Evolutionary conservation across 2,329 filamentous ascomycete species (phyloP).

Genomic region (Blastomyces percursus): DNA sequence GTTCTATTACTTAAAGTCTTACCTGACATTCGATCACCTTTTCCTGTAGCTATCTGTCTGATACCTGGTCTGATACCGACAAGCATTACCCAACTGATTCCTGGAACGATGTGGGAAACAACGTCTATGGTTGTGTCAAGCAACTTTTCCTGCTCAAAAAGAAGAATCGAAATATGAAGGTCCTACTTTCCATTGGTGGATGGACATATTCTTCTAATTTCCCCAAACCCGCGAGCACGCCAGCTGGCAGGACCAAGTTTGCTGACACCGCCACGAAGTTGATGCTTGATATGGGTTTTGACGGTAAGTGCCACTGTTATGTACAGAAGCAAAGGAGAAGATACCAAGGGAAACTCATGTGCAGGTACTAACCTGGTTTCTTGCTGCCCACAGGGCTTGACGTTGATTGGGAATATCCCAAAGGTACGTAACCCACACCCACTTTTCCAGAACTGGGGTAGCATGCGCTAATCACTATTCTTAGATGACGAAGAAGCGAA

Average conservation of each 20-base stretch:
- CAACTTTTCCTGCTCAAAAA: constrained; percentile 68
- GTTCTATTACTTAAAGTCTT: neutral
- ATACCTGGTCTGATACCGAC: constrained; percentile 56
- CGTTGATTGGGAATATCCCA: constrained; percentile 40
- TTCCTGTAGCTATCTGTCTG: constrained; percentile 42
- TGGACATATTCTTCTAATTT: constrained; percentile 76
- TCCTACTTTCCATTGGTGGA: constrained; percentile 71
- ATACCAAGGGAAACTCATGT: neutral
- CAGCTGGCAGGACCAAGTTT: constrained; percentile 52
- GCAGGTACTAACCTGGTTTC: neutral
- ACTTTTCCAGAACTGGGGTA: neutral
- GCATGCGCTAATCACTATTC: neutral
- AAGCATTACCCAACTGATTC: constrained; percentile 61
- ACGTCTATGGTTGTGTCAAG: constrained; percentile 67
- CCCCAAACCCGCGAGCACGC: constrained; percentile 52
- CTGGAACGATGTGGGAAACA: constrained; percentile 56
- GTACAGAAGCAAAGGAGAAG: neutral
- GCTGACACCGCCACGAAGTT: constrained; percentile 61
- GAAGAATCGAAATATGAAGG: constrained; percentile 62
- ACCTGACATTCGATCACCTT: neutral
- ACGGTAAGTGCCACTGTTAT: constrained; percentile 24
- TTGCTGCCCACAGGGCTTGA: constrained; percentile 27
- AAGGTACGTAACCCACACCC: constrained; percentile 19
- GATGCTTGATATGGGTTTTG: constrained; percentile 68
- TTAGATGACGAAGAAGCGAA: constrained; percentile 34